A percentile compares a stretch with the other conserved stretches of the same genome.
Conservation (phyloP, 75 land plant genomes). For the Sequoiadendron giganteum region DNA sequence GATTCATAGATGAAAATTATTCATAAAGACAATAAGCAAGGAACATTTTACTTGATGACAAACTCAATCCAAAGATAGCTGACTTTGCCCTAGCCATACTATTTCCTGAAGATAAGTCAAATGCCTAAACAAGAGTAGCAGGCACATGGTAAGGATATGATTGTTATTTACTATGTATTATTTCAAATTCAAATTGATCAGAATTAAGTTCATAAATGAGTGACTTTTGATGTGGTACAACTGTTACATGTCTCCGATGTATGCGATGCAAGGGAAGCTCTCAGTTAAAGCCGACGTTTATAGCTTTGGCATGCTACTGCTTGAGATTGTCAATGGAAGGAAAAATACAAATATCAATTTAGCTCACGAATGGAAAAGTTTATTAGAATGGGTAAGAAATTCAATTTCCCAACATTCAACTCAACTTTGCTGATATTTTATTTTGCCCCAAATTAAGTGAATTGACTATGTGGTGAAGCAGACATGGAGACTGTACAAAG, state of each 20-base stretch:
- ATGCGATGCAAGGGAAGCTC: constrained; percentile 17
- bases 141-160: constrained; percentile 9
- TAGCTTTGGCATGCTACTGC: constrained; percentile 17
- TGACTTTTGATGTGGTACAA: not conserved
- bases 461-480: not conserved
- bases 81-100: constrained; percentile 34
- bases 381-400: constrained; percentile 6
- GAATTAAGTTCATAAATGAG: not conserved
- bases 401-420: too few relatives aligned
- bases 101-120: constrained; percentile 4
- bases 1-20: constrained; percentile 33
- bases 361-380: not conserved
- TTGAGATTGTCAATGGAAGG: constrained; percentile 20
- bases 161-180: not conserved
- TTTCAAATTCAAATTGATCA: not conserved
- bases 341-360: not conserved
- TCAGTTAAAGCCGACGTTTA: constrained; percentile 17
- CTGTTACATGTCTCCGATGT: constrained; percentile 13
- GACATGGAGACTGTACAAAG: not conserved
- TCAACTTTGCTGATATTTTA: too few relatives aligned
- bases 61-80: constrained; percentile 31
- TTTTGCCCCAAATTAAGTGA: not conserved
- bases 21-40: constrained; percentile 41
- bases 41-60: constrained; percentile 31
- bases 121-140: constrained; percentile 11